Base-by-base conservation (phyloP, 306 rosid genomes). In the Albizia julibrissin region DNA sequence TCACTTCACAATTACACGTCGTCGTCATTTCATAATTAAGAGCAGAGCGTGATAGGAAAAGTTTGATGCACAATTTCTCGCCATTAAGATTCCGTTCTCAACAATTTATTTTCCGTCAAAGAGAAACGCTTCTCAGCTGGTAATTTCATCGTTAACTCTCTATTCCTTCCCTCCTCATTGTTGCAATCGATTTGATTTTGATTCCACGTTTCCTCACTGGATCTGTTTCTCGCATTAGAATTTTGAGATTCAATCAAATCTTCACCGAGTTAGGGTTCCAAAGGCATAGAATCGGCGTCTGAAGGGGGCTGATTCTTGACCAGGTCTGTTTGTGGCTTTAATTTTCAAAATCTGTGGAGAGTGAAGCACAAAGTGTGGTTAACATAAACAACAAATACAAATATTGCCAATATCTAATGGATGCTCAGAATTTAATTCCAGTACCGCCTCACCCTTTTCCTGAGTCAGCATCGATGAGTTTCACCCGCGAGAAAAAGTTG, bases 371-470 rank as follows among this genome's bases (percentile, higher is more conserved):
- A 78, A 75, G 43, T 66, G 13, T 87, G 83, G 90, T 83, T 72
- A 81, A 79, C 74, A 72, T 73, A 80, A 72, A 70, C 52, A 56
- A 27, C 40, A 76, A 71, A 16, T 9, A 27, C 40, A 76, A 71
- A 16, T 9, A 64, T 62, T 59, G 26, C 21, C 69, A 68, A 34
- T 75, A 91, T 54, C 75, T 72, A 81, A 72, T 50, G 34, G 81
- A 72, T 44, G 46, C 50, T 37, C 62, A 83, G 81, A 88, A 66
- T 78, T n/a, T 44, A 39, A 27, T 52, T 74, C 97, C 89, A 0
- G 3, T 27, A 61, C 85, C 98, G 3, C 54, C 44, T 65, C 94
- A 94, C 40, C 84, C 88, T 26, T 52, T 80, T 84, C 90, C 94
- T 6, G 76, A 52, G 50, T 72, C 86, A n/a, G 80, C 89, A 43